phyloP scores from a whole-genome alignment of 495 filamentous ascomycete species.

The Penicillium riverlandense region DNA sequence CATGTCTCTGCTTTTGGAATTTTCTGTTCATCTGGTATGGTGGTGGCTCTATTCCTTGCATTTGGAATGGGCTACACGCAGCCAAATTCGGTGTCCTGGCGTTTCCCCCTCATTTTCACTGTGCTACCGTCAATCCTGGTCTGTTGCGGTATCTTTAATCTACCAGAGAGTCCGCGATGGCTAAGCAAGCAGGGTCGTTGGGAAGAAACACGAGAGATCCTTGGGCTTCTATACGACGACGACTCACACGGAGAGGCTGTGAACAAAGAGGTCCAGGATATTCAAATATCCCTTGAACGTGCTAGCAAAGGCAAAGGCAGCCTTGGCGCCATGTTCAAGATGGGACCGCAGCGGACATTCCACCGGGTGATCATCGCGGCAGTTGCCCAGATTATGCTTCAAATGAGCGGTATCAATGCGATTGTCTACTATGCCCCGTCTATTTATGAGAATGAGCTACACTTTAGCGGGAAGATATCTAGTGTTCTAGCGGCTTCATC shows the following conservation, averaged over 20 bases:
- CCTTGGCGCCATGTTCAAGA: conserved; percentile 13
- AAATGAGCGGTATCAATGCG: conserved; percentile 15
- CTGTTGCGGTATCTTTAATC: conserved; percentile 21
- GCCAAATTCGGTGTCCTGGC: conserved; percentile 24
- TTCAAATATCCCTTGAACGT: conserved; percentile 3
- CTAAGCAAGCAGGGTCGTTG: conserved; percentile 18
- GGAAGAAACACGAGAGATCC: conserved; percentile 18
- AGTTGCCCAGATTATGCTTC: conserved; percentile 15
- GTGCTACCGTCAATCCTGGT: conserved; percentile 39
- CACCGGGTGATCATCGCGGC: conserved; percentile 19
- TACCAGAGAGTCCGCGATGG: conserved; percentile 34
- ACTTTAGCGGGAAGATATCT: conserved; percentile 7
- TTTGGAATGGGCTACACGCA: conserved; percentile 7
- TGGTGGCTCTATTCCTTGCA: conserved; percentile 4
- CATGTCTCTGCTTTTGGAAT: conserved; percentile 28
- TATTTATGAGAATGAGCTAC: conserved; percentile 19
- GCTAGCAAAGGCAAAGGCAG: conserved; percentile 4
- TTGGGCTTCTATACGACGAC: conserved; percentile 11
- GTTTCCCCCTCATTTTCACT: conserved; percentile 39
- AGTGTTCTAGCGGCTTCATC: conserved; percentile 16
- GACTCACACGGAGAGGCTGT: conserved; percentile 3
- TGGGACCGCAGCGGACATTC: conserved; percentile 9
- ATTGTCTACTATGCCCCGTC: conserved; percentile 17
- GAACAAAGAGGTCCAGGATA: conserved; percentile 9
- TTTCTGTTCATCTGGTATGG: conserved; percentile 25